Evolutionary conservation across 2,329 filamentous ascomycete genomes (phyloP), one percentile per base, ranked within the genome.

Genomic region (Bisporella sp.): DNA sequence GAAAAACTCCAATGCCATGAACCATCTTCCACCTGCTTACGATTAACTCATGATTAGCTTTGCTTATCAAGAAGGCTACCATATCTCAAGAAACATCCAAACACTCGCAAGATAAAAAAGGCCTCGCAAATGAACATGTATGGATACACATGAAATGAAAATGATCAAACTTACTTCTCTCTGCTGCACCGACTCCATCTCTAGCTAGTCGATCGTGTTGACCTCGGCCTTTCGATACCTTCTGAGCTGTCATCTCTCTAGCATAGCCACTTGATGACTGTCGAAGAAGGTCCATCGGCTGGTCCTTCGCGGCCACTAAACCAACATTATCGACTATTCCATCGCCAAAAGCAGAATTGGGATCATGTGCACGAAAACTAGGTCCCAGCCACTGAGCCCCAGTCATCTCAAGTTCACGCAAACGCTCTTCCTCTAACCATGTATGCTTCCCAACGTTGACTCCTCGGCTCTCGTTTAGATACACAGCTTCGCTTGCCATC

Each of bases 401-500:
- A 33, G 55, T 49, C 40, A 76, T 71, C 58, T 93, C 83, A 3
- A 95, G 74, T 62, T 97, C 89, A 42, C 82, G 77, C 7, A 92
- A 74, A 5, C 91, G 79, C 57, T 95, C 87, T 59, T 92, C 87
- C 64, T 99, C 93, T 3, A 97, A 73, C 92, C 93, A 99, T 0
- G 93, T 96, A 69, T 84, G 84, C 35, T 78, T 74, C 56, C 83
- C 82, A 2, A 95, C 73, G 54, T 81, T 84, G 47, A 97, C 82
- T 1, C 77, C 77, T 40, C 81, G 81, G 43, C 92, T 92, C 67
- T 97, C 92, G 54, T 96, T 96, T 8, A 99, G 73, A 63, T 96
- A 97, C 0, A 97, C 93, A 4, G 92, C 92, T 68, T 97, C 91
- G 60, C 89, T 96, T 1, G 93, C 93, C 67, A 95, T 92, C 1